Evolutionary conservation across 441 rosid species (phyloP).

Genomic region (Metrosideros polymorpha): DNA sequence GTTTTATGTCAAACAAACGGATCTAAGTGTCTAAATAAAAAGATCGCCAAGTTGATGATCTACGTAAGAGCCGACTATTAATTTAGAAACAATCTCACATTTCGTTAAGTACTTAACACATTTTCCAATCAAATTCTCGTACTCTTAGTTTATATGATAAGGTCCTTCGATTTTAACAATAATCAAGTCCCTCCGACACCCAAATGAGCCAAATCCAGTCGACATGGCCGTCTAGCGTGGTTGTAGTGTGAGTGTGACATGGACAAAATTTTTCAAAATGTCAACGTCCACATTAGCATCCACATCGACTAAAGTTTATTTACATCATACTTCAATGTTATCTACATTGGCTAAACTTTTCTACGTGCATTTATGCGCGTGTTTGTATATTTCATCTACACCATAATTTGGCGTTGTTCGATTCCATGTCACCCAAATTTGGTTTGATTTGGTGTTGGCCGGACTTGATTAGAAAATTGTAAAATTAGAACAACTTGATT

Average conservation of each 20-base stretch:
- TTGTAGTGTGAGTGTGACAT: rapidly evolving
- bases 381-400: background rate
- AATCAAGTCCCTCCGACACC: background rate
- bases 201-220: background rate
- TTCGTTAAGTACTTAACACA: no score
- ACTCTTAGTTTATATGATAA: background rate
- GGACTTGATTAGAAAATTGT: background rate
- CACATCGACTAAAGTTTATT: background rate
- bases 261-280: rapidly evolving
- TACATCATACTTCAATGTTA: background rate
- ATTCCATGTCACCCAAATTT: no score
- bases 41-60: background rate
- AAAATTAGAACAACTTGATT: background rate
- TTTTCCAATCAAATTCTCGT: background rate
- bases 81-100: background rate
- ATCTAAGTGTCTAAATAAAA: background rate
- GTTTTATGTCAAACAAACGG: no score
- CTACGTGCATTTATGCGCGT: rapidly evolving
- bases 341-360: background rate
- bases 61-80: rapidly evolving
- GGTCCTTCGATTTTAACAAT: background rate
- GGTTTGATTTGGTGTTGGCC: no score
- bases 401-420: rapidly evolving
- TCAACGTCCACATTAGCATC: background rate
- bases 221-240: rapidly evolving